Base-by-base conservation (phyloP, 352 stramenopile genomes). In the Globisporangium viniferum region DNA sequence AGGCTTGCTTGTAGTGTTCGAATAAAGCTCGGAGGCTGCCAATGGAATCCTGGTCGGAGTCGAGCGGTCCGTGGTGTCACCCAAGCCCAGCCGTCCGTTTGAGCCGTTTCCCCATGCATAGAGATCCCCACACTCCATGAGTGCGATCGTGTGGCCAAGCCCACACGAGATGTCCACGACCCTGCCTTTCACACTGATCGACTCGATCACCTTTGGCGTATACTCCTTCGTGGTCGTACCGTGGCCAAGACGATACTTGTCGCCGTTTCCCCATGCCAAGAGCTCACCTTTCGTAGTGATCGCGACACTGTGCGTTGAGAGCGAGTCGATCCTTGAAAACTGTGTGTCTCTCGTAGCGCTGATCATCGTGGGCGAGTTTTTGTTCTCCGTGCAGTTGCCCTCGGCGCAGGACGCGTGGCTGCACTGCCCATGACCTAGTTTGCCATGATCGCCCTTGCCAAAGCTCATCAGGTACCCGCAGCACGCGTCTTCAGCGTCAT, bases 61-160 rank as follows among this genome's bases (percentile, higher is more conserved):
- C 3, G 77, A 82, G 33, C 83, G 82, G 70, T 97, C 89, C 8
- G 78, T 82, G 0, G 78, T 90, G 67, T 97, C 89, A 1, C 89
- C 88, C 10, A 96, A 53, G 0, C 89, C 90, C 57, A 97, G 73
- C 1, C 87, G 80, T 1, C 90, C 90, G 60, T 96, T 95, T 1
- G 86, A 92, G 2, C 89, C 90, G 58, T 96, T 94, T 12, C 90
- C 90, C 89, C 90, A 97, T 0, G 80, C 72, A 53, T 81, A 96
- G 5, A 97, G 58, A 22, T 90, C 78, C n/a, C 90, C 88, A 7
- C 70, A 79, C 29, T 77, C 68, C 72, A 86, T 81, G 3, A 92
- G 68, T 0, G 82, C 83, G 29, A 93, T 64, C 0, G 86, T 92
- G 66, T 91, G 84, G 2, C 84, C 84, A 27, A 93, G 71, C 0